Percentiles rank a stretch among this genome's conserved stretches.
Conservation (phyloP, 768 basidiomycete species). For the Omphalotus guepiniiformis region DNA sequence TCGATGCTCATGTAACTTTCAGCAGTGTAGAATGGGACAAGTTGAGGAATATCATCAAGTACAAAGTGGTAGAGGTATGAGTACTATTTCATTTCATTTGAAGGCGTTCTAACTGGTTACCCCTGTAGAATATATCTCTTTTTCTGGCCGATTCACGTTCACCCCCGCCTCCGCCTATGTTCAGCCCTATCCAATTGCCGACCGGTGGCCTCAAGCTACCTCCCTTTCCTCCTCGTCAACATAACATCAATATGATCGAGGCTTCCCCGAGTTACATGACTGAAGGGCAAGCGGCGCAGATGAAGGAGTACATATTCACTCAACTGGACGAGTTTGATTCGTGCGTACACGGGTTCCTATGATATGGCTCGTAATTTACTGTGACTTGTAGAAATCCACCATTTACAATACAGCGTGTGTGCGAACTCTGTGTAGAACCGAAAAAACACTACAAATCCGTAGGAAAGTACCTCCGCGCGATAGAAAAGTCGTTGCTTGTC, state of each 20-base stretch:
- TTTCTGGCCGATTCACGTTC: slow-evolving; percentile 41
- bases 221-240: slow-evolving; percentile 64
- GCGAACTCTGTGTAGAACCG: slow-evolving; percentile 73
- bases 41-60: slow-evolving; percentile 69
- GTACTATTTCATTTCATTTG: not conserved
- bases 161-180: slow-evolving; percentile 33
- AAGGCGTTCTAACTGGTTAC: not conserved
- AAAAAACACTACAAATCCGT: slow-evolving; percentile 67
- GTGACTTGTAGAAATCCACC: slow-evolving; percentile 48
- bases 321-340: slow-evolving; percentile 73
- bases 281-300: slow-evolving; percentile 53
- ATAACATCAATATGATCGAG: slow-evolving; percentile 46
- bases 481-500: slow-evolving; percentile 79
- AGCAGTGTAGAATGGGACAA: slow-evolving; percentile 51
- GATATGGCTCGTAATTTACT: slow-evolving; percentile 8
- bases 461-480: slow-evolving; percentile 85
- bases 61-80: slow-evolving; percentile 63
- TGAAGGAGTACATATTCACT: slow-evolving; percentile 52
- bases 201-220: slow-evolving; percentile 65
- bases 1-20: slow-evolving; percentile 13
- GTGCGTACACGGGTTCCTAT: slow-evolving; percentile 35
- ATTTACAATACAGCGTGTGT: slow-evolving; percentile 87
- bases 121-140: slow-evolving; percentile 42
- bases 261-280: slow-evolving; percentile 56
- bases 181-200: slow-evolving; percentile 38